phyloP scores from a whole-genome alignment of 257 asterid species.

The Jasminum sambac region DNA sequence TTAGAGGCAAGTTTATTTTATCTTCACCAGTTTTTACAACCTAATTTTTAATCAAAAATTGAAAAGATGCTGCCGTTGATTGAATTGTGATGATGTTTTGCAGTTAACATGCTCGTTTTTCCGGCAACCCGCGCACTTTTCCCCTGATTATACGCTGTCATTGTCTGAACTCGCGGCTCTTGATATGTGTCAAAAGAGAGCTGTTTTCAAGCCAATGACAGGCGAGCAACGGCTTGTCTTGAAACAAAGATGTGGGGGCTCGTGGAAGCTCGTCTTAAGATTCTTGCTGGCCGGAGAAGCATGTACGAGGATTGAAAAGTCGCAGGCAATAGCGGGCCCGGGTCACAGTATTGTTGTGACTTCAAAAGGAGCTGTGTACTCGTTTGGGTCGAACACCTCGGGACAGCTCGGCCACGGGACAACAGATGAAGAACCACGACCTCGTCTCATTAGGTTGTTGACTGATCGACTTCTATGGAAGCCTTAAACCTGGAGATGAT shows the following conservation, averaged over 20 bases:
- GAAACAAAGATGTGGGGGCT: conserved; percentile 84
- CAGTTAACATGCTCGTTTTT: conserved; percentile 96
- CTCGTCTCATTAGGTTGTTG: conserved; percentile 72
- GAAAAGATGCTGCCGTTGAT: conserved; percentile 80
- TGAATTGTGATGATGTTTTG: conserved; percentile 39
- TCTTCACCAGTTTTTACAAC: conserved; percentile 1
- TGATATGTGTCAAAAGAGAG: conserved; percentile 94
- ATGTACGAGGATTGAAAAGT: conserved; percentile 85
- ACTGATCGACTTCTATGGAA: conserved; percentile 16
- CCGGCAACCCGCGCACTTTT: conserved; percentile 78
- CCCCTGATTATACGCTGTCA: conserved; percentile 84
- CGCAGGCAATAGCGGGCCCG: conserved; percentile 98
- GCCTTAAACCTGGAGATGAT: conserved; percentile 14
- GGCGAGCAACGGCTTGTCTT: conserved; percentile 51
- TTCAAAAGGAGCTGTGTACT: conserved; percentile 72
- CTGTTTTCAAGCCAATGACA: conserved; percentile 85
- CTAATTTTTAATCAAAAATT: conserved; percentile 20
- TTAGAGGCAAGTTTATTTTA: conserved; percentile 82
- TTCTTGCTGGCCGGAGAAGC: conserved; percentile 90
- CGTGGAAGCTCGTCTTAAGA: conserved; percentile 94
- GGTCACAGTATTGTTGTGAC: conserved; percentile 98
- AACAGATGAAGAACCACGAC: conserved; percentile 68
- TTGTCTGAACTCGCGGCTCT: conserved; percentile 97
- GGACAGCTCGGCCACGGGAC: conserved; percentile 98
- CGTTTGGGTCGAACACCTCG: conserved; percentile 87